Evolutionary conservation across 2,329 filamentous ascomycete genomes (phyloP).

Genomic region (Diaporthe sp.): DNA sequence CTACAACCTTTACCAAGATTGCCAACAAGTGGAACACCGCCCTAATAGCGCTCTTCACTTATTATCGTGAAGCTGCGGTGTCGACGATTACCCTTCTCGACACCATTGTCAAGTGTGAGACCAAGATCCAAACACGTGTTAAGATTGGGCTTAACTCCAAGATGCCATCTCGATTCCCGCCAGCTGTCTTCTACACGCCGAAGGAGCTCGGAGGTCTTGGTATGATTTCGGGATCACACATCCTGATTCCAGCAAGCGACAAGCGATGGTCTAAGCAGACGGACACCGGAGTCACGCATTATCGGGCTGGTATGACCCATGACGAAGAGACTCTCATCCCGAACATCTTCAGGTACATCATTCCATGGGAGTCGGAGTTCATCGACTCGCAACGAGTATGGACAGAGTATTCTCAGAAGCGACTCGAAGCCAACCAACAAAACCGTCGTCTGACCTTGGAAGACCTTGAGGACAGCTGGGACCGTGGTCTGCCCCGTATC

Average conservation of each 20-base stretch:
- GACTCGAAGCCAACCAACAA: constrained; percentile 95
- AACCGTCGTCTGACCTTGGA: constrained; percentile 95
- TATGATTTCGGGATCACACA: constrained; percentile 99
- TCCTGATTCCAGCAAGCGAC: constrained; percentile 95
- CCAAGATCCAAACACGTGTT: constrained; percentile 98
- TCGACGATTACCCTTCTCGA: constrained; percentile 95
- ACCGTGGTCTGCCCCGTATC: constrained; percentile 95
- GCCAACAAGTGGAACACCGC: constrained; percentile 99
- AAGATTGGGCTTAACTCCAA: constrained; percentile 99
- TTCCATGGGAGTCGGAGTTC: constrained; percentile 98
- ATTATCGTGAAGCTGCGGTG: constrained; percentile 97
- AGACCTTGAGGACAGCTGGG: constrained; percentile 98
- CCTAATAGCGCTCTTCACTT: constrained; percentile 96
- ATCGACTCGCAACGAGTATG: constrained; percentile 99
- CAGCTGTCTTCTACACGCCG: constrained; percentile 98
- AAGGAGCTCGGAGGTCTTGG: constrained; percentile 97
- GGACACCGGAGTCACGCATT: constrained; percentile 96
- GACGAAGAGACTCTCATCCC: constrained; percentile 98
- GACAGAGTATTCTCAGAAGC: constrained; percentile 99
- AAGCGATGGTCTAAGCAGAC: constrained; percentile 99
- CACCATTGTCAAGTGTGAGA: constrained; percentile 99
- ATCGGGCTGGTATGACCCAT: constrained; percentile 97
- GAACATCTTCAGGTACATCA: constrained; percentile 99
- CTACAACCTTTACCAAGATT: constrained; percentile 99
- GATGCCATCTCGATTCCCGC: constrained; percentile 98